Base-by-base conservation (phyloP, 202 grass and related monocot species). In the Dendrocalamus latiflorus region DNA sequence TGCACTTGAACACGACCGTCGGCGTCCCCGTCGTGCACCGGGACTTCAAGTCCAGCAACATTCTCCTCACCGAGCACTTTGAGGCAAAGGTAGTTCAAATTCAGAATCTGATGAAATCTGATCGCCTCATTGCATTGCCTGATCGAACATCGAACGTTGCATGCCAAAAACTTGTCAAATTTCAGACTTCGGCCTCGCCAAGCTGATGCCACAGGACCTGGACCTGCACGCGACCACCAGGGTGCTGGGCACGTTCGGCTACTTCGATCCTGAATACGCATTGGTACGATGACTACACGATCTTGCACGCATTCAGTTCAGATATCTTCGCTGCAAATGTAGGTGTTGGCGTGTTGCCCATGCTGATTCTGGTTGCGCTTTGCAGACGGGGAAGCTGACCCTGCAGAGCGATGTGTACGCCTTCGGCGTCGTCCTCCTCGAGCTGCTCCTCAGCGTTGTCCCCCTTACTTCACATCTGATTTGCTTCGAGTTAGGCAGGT, bases 31-130 rank as follows among this genome's bases (percentile, higher is more conserved):
- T 99, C 82, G 91, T 99, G 25, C 96, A 99, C 77, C 86, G 96
- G 50, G 96, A 99, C 86, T 99, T 99, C 96, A 99, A 99, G 82
- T 99, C 96, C 45, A 94, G 93, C 86, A 99, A 99, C 76, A 88
- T 99, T 84, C 93, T 99, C 39, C 84, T 99, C 44, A 89, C 70
- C 47, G 67, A 91, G 17, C 81, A 92, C 70, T 92, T 91, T 53
- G 96, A 95, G 58, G 85, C 96, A 1, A 99, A 99, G 95, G 94
- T 97, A 92, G 14, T 14, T 26, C 43, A 13, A 38, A 38, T 20
- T 26, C 43, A 13, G 38, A 38, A 59, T 9, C 53, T 16, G 42
- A 49, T 22, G 4, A 25, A 44, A 30, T 2, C 45, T 24, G 6
- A 39, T 30, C 49, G 18, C 18, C 49, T 22, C 1, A 21, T 26